Evolutionary conservation across 306 rosid genomes (phyloP).

Genomic region (Ormosia emarginata): DNA sequence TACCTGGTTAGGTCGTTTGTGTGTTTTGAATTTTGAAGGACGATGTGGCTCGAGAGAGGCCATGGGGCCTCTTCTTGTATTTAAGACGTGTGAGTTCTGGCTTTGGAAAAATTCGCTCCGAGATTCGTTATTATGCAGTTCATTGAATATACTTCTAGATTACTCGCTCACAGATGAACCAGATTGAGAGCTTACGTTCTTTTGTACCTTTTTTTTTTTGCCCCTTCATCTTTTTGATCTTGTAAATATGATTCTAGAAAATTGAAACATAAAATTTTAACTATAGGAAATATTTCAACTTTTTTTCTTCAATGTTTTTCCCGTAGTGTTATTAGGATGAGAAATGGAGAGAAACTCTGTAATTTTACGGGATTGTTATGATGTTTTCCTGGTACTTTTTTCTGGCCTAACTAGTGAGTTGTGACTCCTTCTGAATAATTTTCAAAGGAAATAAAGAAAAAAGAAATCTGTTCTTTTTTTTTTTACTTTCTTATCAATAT

Average conservation of each 20-base stretch:
- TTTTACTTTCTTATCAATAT: neutral
- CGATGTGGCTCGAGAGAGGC: neutral
- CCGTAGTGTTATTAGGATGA: neutral
- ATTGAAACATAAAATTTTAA: neutral
- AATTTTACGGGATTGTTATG: conserved; percentile 11
- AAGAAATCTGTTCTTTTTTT: too few relatives aligned
- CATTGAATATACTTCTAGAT: conserved; percentile 85
- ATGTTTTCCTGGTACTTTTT: neutral
- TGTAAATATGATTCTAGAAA: neutral
- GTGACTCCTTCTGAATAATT: neutral
- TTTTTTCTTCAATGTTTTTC: neutral
- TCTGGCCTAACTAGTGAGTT: neutral
- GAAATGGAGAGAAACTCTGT: conserved; percentile 17
- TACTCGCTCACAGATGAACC: conserved; percentile 79
- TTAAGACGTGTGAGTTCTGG: too few relatives aligned
- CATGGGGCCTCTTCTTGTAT: neutral
- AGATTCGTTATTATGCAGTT: conserved; percentile 83
- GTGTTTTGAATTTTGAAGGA: conserved; percentile 19
- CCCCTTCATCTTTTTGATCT: neutral
- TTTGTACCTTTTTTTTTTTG: neutral
- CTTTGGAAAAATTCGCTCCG: conserved; percentile 68
- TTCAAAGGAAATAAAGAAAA: neutral
- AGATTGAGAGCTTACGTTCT: neutral
- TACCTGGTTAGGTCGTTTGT: too few relatives aligned
- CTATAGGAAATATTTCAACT: conserved; percentile 2